phyloP scores from a whole-genome alignment of 805 yeast species.

The Metschnikowia bowlesiae region DNA sequence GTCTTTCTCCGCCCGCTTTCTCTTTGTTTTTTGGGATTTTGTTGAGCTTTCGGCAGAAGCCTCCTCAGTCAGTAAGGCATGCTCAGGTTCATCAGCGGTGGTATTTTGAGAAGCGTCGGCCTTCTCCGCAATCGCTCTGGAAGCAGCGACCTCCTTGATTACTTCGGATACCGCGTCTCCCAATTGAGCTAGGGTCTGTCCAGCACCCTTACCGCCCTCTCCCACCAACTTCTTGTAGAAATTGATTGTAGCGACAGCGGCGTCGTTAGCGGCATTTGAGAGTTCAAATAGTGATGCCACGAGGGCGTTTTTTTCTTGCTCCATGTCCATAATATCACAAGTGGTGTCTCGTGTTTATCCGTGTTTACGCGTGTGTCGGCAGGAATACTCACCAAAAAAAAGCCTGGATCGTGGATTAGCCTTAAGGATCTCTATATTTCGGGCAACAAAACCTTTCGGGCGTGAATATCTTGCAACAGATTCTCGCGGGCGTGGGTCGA shows the following conservation, averaged over 20 bases:
- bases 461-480: neutral
- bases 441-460: neutral
- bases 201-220: conserved; percentile 33
- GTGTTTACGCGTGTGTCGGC: conserved; percentile 3
- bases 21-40: conserved; percentile 43
- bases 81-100: conserved; percentile 9
- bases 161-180: conserved; percentile 23
- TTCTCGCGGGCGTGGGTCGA: neutral
- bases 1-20: conserved; percentile 53
- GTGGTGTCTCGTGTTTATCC: neutral
- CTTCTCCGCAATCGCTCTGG: conserved; percentile 15
- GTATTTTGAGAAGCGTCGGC: neutral
- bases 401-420: neutral
- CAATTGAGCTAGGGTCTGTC: conserved; percentile 37
- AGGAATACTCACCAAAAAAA: neutral
- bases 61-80: conserved; percentile 4
- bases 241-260: conserved; percentile 74
- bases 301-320: conserved; percentile 32
- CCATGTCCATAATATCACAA: conserved; percentile 9
- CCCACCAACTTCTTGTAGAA: conserved; percentile 61
- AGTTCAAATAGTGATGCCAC: conserved; percentile 79
- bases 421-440: neutral
- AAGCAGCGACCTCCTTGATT: conserved; percentile 36
- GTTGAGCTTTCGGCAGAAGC: conserved; percentile 4
- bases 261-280: conserved; percentile 81